phyloP scores from a whole-genome alignment of 495 filamentous ascomycete species.

The Apodospora peruviana region DNA sequence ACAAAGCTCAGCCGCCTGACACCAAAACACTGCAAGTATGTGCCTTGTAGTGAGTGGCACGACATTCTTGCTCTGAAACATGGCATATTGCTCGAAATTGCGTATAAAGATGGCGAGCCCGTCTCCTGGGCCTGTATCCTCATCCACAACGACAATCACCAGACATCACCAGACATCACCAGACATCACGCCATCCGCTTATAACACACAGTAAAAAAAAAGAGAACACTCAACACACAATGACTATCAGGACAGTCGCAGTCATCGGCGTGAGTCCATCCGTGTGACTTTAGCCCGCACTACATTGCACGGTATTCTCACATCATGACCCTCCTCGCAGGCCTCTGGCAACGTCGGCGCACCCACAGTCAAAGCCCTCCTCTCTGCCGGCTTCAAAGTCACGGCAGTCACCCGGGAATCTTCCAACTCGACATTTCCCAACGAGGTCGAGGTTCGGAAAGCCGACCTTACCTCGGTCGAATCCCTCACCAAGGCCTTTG shows the following conservation, averaged over 20 bases:
- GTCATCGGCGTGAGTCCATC: constrained; percentile 6
- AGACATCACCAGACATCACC: no score
- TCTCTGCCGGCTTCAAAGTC: constrained; percentile 43
- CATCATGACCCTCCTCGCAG: constrained; percentile 14
- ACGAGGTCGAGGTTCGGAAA: constrained; percentile 26
- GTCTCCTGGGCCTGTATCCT: no score
- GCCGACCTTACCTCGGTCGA: constrained; percentile 34
- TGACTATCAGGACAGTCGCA: constrained; percentile 11
- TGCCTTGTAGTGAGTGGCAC: no score
- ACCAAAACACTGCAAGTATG: no score
- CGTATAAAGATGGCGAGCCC: no score
- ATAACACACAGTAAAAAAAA: neutral
- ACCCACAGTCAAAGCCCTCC: constrained; percentile 40
- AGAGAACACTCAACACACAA: neutral
- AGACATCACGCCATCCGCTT: neutral
- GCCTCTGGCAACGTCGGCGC: constrained; percentile 47
- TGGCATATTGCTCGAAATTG: no score
- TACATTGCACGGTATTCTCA: no score
- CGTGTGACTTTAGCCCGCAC: neutral
- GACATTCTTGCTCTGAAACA: no score
- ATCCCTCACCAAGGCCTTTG: constrained; percentile 37
- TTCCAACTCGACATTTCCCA: constrained; percentile 26
- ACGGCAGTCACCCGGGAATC: constrained; percentile 42
- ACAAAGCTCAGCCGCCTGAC: no score
- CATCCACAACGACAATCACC: no score